Conservation (phyloP, 495 filamentous ascomycete genomes). For the Niebla homalea region DNA sequence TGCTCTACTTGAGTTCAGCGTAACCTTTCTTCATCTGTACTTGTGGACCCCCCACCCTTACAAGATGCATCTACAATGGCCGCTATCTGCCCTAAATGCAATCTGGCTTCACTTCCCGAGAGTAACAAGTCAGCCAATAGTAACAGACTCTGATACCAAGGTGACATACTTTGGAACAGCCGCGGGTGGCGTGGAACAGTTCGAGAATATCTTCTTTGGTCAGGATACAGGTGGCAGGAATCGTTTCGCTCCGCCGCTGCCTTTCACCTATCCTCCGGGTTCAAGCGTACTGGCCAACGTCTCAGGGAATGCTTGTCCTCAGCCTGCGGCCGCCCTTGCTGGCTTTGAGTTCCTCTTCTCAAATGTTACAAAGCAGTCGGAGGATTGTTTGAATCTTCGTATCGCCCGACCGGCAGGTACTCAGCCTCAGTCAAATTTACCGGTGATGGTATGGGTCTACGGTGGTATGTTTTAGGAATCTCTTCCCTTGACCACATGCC, state of each 20-base stretch:
- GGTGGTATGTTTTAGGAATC: slow-evolving; percentile 24
- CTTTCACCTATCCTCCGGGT: slow-evolving; percentile 18
- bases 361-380: not conserved
- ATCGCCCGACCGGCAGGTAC: slow-evolving; percentile 13
- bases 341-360: not conserved
- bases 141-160: not conserved
- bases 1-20: no score
- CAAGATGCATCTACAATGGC: no score
- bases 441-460: slow-evolving; percentile 30
- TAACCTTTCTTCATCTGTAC: no score
- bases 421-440: slow-evolving; percentile 17
- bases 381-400: slow-evolving; percentile 16
- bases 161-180: slow-evolving; percentile 2
- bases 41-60: no score
- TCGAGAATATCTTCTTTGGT: slow-evolving; percentile 33
- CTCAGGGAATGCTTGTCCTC: slow-evolving; percentile 30
- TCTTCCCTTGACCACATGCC: slow-evolving; percentile 4
- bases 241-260: slow-evolving; percentile 32
- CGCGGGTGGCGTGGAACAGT: slow-evolving; percentile 26
- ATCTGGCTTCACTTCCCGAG: no score
- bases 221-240: slow-evolving; percentile 28
- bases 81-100: no score
- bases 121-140: not conserved
- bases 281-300: slow-evolving; percentile 26
- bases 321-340: not conserved